Base-by-base conservation (phyloP, 768 basidiomycete genomes). In the Suillus paluster region DNA sequence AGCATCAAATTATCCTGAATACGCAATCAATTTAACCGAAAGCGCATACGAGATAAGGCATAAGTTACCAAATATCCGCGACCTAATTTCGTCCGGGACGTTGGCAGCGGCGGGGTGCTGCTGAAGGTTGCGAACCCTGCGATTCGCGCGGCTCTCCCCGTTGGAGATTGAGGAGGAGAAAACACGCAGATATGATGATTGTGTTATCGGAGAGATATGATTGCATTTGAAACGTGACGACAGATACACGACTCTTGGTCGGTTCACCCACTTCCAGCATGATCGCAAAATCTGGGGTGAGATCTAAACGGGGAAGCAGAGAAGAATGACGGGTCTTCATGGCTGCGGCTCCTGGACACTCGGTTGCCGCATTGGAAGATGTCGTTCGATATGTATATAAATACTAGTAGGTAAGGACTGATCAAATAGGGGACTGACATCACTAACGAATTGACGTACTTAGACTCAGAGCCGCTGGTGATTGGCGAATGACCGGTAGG, bases 1-100 rank as follows among this genome's bases (percentile, higher is more conserved):
- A 19, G 23, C 17, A 23, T 54, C 21, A 38, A 17, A 38, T 23
- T 38, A 39, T 55, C 38, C 23, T 39, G 38, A 39, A 38, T 17
- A 39, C 54, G 25, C 17, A 55, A 39, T 55, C 54, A 39, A 55
- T 55, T 55, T 55, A 55, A 55, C 54, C 54, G 11, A 39, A 55
- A 39, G 25, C 17, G 15, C 54, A 55, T 23, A 45, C 21, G 44
- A 45, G 44, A 46, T 46, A 15, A 25, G 45, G 45, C 23, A 23
- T 19, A 19, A 19, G 17, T 25, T 53, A 21, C 50, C n/a, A 12
- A 21, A 33, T 11, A 30, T 33, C 3, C 14, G 9, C 36, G 14
- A 39, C 23, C 15, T 55, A 15, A 8, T 21, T 34, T 36, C 53
- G 17, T 39, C 11, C 17, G 23, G 36, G 38, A 38, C 23, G 3